Evolutionary conservation across 768 basidiomycete genomes (phyloP), one percentile per base, ranked within the genome.

Genomic region (Hypholoma sublateritium): DNA sequence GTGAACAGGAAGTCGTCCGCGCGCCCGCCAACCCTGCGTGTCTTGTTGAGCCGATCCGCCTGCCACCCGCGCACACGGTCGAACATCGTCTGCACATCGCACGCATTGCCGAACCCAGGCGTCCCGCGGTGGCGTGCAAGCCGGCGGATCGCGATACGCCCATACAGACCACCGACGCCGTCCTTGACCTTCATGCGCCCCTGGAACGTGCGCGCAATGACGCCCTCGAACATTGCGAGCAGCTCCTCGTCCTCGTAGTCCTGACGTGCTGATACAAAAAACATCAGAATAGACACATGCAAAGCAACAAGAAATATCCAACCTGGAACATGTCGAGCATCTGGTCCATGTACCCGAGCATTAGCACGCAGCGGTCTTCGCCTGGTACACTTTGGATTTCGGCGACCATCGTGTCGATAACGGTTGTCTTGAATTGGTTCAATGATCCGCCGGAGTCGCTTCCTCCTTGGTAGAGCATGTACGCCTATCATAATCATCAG

Each of bases 321-420:
- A 32, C 87, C 73, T 87, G 85, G 69, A 88, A 88, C 88, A 89
- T 89, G 22, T 88, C 83, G n/a, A 70, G 65, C 79, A 89, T 88
- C 62, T 87, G 75, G 4, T 80, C 74, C 56, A 82, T 81, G 67
- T 89, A 89, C 0, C 87, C 88, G 1, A 87, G 65, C 43, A 89
- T 67, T 11, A 89, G 70, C 0, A 89, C 83, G 52, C 85, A 87
- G 28, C 86, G 77, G 64, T 89, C 87, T 64, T 89, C 88, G 4
- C 87, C 86, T 0, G 84, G 84, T 0, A 78, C 77, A 44, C 79
- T 86, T 61, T 89, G 87, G 2, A 89, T 80, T 66, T 89, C 88
- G 0, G 88, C 88, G 0, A 89, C 87, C 25, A 89, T 80, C 0
- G 87, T 88, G 63, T 89, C 88, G 25, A 89, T 86, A 41, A 89